These are phyloP conservation scores for Trichoderma sp. DNA, from an alignment of 2,329 filamentous ascomycete genomes.

Conservation along the genomic window DNA sequence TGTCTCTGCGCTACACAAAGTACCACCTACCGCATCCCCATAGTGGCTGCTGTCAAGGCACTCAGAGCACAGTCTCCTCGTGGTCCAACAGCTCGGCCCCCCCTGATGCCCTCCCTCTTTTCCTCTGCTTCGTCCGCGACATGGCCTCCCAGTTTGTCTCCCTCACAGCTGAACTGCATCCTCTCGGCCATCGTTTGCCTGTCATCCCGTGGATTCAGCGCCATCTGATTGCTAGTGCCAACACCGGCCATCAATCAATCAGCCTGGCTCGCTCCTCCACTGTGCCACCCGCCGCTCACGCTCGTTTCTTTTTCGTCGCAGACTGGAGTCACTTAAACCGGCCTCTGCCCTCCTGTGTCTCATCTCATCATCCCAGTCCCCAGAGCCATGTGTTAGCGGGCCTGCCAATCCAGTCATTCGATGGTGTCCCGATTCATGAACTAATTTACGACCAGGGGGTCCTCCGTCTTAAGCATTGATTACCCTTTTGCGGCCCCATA, in stretches of 20 bases:
- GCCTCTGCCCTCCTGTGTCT: constrained; percentile 19
- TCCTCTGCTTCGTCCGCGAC: constrained; percentile 5
- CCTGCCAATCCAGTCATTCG: constrained; percentile 23
- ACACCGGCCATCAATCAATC: background rate
- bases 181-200: background rate
- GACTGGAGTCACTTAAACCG: constrained; percentile 9
- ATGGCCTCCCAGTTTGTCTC: constrained; percentile 1
- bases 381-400: constrained; percentile 28
- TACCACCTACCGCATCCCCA: background rate
- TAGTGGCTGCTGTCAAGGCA: background rate
- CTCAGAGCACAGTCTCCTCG: background rate
- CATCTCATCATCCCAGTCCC: constrained; percentile 14
- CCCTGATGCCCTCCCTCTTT: background rate
- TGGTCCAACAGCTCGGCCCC: constrained; percentile 2
- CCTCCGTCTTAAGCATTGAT: constrained; percentile 16
- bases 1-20: background rate
- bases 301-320: constrained; percentile 11
- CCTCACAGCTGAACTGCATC: background rate
- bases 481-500: constrained; percentile 21
- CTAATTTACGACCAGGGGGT: constrained; percentile 28
- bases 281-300: constrained; percentile 7
- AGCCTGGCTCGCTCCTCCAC: background rate
- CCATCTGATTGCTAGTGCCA: constrained; percentile 16
- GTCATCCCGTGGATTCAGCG: background rate
- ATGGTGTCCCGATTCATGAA: constrained; percentile 20